Evolutionary conservation across 2,329 filamentous ascomycete species (phyloP).

Genomic region (Celoporthe dispersa): DNA sequence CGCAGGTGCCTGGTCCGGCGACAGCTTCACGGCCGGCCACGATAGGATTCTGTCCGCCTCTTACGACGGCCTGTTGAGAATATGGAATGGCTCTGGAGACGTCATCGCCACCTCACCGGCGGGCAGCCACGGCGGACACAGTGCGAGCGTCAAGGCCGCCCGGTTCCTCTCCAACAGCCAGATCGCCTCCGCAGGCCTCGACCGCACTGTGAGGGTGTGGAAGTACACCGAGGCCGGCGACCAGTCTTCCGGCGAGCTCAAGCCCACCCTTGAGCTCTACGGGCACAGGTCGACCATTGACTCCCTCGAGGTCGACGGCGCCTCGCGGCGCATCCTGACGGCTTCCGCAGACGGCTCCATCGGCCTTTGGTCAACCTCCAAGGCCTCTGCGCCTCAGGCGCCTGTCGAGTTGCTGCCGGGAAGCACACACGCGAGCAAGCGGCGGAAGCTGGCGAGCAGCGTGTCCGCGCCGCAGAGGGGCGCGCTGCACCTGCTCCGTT

Average conservation of each 20-base stretch:
- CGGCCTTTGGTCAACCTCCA: conserved; percentile 87
- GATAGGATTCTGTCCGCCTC: conserved; percentile 87
- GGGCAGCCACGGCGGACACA: conserved; percentile 71
- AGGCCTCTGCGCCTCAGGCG: conserved; percentile 74
- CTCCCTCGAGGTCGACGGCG: conserved; percentile 70
- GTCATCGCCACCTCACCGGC: conserved; percentile 77
- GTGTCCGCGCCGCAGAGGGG: conserved; percentile 71
- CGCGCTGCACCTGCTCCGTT: conserved; percentile 74
- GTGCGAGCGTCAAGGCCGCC: conserved; percentile 77
- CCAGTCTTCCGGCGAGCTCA: conserved; percentile 64
- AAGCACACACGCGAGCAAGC: conserved; percentile 68
- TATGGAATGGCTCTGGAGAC: conserved; percentile 91
- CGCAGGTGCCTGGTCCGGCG: conserved; percentile 61
- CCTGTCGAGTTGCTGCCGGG: conserved; percentile 71
- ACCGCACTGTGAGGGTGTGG: conserved; percentile 87
- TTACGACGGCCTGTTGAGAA: conserved; percentile 84
- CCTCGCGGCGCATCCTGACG: conserved; percentile 79
- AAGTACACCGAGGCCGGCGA: conserved; percentile 75
- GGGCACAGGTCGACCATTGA: conserved; percentile 62
- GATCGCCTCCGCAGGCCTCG: conserved; percentile 81
- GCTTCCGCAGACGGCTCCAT: conserved; percentile 82
- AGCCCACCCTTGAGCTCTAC: conserved; percentile 70
- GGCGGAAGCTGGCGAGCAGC: conserved; percentile 67
- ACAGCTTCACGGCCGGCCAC: conserved; percentile 56
- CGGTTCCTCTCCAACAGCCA: conserved; percentile 80